Base-by-base conservation (phyloP, 495 filamentous ascomycete genomes). In the Poronia punctata region DNA sequence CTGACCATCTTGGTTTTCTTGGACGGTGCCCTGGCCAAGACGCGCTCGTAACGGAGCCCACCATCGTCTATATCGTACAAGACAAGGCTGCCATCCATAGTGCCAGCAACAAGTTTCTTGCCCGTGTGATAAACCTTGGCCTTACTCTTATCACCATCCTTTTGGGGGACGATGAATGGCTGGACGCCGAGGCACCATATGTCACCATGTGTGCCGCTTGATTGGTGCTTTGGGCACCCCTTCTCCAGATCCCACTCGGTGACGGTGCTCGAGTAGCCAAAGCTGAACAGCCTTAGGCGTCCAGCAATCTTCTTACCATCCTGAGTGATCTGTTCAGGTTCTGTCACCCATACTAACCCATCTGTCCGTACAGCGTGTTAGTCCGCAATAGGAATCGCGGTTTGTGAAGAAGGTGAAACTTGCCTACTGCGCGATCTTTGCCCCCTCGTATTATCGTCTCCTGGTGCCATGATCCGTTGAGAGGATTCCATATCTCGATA, bases 401-500 rank as follows among this genome's bases (percentile, higher is more conserved):
- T n/a, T 7, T n/a, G 5, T 25, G 21, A 21, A 16, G 8, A 22
- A 11, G 31, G 11, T n/a, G 4, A 3, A 18, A 33, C 42, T 45
- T 45, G 35, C 42, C 42, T 7, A 45, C 42, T 17, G 42, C 27
- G 2, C 88, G 70, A 50, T 87, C 86, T 41, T 85, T 81, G 36
- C 89, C 92, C 45, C 92, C 92, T 25, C 73, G 74, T 7, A 96
- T 77, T 25, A 84, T 78, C 10, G 78, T 81, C 66, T 99, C 92
- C 52, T 96, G 92, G 52, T 84, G 73, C 92, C 92, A 99, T 32
- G 74, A 64, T 10, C 89, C 88, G 46, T 76, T 75, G 43, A 83
- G 62, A 5, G 93, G 92, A 60, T 95, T 95, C 93, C 93, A 99
- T 45, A 99, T 88, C 65, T 97, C 92, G 50, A 99, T 92, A 54